Percentiles rank a stretch among this genome's conserved stretches.
phyloP scores from a whole-genome alignment of 2,329 filamentous ascomycete species.

The Alternaria conjuncta region DNA sequence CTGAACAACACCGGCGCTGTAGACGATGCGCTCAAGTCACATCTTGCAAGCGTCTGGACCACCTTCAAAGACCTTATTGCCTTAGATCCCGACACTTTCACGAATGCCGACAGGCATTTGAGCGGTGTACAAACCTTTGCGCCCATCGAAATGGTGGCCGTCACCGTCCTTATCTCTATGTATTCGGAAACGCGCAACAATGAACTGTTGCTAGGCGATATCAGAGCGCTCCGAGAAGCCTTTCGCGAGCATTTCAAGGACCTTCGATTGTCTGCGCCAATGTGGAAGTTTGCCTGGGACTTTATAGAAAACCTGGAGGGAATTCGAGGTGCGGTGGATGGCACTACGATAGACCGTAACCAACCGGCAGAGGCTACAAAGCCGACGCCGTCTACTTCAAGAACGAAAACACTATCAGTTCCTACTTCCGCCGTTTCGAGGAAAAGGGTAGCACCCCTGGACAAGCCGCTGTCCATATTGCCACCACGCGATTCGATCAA shows the following conservation, averaged over 20 bases:
- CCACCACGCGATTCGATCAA: not conserved
- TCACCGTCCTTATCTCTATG: slow-evolving; percentile 42
- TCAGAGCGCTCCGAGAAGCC: slow-evolving; percentile 29
- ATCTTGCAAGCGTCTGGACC: slow-evolving; percentile 43
- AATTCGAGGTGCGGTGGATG: slow-evolving; percentile 33
- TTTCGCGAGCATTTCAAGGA: slow-evolving; percentile 40
- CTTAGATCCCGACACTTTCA: slow-evolving; percentile 36
- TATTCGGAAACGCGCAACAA: slow-evolving; percentile 37
- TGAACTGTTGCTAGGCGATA: slow-evolving; percentile 38
- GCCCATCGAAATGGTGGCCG: slow-evolving; percentile 46
- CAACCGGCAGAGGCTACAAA: not conserved
- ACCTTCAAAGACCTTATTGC: slow-evolving; percentile 37
- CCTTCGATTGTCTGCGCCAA: slow-evolving; percentile 29
- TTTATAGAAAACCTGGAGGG: slow-evolving; percentile 37
- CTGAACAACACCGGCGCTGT: slow-evolving; percentile 34
- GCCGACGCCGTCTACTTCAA: not conserved
- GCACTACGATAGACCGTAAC: slow-evolving; percentile 22
- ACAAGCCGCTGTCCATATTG: not conserved
- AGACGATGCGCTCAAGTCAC: slow-evolving; percentile 39
- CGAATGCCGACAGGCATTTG: slow-evolving; percentile 33
- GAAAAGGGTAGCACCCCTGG: not conserved
- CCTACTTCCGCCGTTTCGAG: not conserved
- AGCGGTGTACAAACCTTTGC: slow-evolving; percentile 42
- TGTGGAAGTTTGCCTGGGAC: slow-evolving; percentile 44
- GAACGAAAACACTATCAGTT: not conserved